These are phyloP conservation scores for Fusarium tuaranense DNA, from an alignment of 2,329 filamentous ascomycete genomes.

Conservation along the genomic window DNA sequence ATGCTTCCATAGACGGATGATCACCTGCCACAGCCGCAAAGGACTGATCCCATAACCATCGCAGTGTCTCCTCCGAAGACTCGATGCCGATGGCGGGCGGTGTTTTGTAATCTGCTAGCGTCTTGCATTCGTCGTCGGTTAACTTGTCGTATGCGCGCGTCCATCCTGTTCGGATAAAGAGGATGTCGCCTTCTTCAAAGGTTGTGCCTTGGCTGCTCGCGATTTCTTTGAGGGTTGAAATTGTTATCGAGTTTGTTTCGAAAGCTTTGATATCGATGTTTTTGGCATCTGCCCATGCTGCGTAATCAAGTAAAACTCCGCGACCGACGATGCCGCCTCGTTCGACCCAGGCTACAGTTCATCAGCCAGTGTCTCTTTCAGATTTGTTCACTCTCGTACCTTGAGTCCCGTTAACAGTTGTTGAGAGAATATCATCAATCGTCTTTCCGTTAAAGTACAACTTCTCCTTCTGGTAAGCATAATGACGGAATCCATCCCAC, in stretches of 20 bases:
- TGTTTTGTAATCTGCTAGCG: constrained; percentile 46
- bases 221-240: constrained; percentile 56
- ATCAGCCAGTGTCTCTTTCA: not conserved
- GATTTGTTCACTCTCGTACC: constrained; percentile 9
- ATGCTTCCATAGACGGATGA: constrained; percentile 64
- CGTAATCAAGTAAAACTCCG: constrained; percentile 65
- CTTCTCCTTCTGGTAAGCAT: constrained; percentile 52
- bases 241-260: constrained; percentile 55
- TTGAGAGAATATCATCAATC: constrained; percentile 58
- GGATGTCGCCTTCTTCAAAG: constrained; percentile 64
- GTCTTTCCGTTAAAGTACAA: constrained; percentile 50
- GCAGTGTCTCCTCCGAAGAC: constrained; percentile 59
- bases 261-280: constrained; percentile 54
- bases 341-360: constrained; percentile 16
- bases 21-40: constrained; percentile 70
- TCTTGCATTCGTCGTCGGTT: constrained; percentile 50
- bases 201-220: constrained; percentile 56
- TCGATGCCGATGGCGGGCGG: constrained; percentile 57
- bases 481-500: constrained; percentile 55
- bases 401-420: constrained; percentile 46
- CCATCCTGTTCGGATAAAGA: constrained; percentile 68
- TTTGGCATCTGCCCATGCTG: constrained; percentile 55
- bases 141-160: constrained; percentile 56
- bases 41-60: constrained; percentile 68
- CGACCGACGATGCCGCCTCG: constrained; percentile 61